Base-by-base conservation (phyloP, 345 rosid genomes). In the Gynandropsis gynandra region DNA sequence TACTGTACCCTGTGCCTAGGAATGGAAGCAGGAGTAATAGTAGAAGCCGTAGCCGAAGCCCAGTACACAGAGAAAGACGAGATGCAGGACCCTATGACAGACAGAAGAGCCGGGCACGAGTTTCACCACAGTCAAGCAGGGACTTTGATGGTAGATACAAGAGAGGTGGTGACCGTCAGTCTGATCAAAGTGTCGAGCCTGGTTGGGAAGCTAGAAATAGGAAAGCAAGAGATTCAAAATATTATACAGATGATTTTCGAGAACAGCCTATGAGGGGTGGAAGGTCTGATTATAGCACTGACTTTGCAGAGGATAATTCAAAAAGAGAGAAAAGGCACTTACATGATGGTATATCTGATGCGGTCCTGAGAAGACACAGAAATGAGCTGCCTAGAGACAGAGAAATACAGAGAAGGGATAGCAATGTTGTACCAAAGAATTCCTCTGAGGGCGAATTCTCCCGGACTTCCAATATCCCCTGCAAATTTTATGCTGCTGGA, bases 401-500 rank as follows among this genome's bases (percentile, higher is more conserved):
- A 63, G 83, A 69, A 34, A 65, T 44, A 12, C 75, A 71, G 10
- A 65, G 73, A 61, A 66, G 80, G 66, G 68, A 52, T 34, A 35
- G 85, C 72, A n/a, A n/a, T n/a, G n/a, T n/a, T n/a, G n/a, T n/a
- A n/a, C n/a, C n/a, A n/a, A n/a, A n/a, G 49, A 65, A 66, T 54
- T 65, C 37, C 50, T 56, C 60, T 66, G 85, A 73, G 46, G 77
- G 67, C 49, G 79, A 61, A 63, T 46, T 65, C 52, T 73, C 68
- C n/a, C 66, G 75, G 69, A 69, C 72, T 42, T 54, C 52, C 1
- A 76, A 72, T 42, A 58, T 79, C 54, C 85, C 87, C 13, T 89
- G 97, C 81, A 89, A 72, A 67, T 85, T 69, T 68, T 85, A 77
- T 61, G 85, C 93, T 52, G 77, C 76, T 3, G 98, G 98, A 39